Evolutionary conservation across 345 rosid species (phyloP).

Genomic region (Salix dunnii): DNA sequence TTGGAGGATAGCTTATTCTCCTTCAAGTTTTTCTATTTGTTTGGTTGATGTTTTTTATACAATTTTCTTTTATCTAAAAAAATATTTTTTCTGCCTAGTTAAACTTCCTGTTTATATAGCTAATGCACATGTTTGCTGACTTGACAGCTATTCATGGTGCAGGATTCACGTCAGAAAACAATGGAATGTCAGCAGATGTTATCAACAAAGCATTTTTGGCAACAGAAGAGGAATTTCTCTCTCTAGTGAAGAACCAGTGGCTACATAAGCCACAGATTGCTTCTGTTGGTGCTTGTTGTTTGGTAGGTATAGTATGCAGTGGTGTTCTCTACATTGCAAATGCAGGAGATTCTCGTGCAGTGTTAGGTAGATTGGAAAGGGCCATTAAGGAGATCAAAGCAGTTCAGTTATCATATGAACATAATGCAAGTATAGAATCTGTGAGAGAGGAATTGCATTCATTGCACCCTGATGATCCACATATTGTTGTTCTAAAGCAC

Average conservation of each 20-base stretch:
- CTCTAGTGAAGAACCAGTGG: constrained; percentile 69
- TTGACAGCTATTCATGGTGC: constrained; percentile 48
- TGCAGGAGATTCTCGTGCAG: constrained; percentile 94
- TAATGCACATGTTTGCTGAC: constrained; percentile 40
- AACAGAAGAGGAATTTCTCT: constrained; percentile 89
- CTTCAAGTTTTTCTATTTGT: neutral
- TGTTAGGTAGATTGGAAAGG: constrained; percentile 62
- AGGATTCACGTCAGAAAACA: constrained; percentile 77
- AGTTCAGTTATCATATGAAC: constrained; percentile 81
- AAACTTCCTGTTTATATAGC: constrained; percentile 22
- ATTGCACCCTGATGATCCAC: constrained; percentile 95
- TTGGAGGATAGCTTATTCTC: neutral
- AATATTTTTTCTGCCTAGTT: neutral
- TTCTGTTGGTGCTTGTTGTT: constrained; percentile 89
- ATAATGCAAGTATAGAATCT: constrained; percentile 77
- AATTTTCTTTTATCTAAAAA: neutral
- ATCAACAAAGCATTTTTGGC: constrained; percentile 76
- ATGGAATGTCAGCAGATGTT: constrained; percentile 82
- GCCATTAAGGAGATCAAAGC: constrained; percentile 63
- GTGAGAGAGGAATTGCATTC: constrained; percentile 85
- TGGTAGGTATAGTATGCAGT: constrained; percentile 77
- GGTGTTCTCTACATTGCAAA: constrained; percentile 83
- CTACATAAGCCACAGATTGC: constrained; percentile 72
- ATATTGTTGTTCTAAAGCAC: constrained; percentile 82
- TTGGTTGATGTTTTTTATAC: neutral